Conservation (phyloP, 2,329 filamentous ascomycete species). For the Trichoderma sp. region DNA sequence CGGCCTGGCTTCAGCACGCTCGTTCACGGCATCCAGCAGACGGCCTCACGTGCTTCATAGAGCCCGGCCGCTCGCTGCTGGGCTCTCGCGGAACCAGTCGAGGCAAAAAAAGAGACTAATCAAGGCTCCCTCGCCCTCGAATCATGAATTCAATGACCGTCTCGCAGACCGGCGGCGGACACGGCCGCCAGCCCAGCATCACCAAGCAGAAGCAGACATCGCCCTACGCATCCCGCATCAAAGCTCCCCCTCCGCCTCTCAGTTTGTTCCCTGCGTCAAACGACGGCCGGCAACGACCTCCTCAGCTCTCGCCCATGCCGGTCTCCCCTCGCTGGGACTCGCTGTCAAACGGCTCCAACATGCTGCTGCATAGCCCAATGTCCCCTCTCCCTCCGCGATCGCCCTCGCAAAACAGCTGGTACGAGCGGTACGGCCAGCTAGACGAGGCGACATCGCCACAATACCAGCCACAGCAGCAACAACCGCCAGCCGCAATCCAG, state of each 20-base stretch:
- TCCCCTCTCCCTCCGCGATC: slow-evolving; percentile 17
- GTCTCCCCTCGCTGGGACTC: slow-evolving; percentile 47
- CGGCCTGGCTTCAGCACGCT: neutral
- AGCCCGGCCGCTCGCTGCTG: slow-evolving; percentile 24
- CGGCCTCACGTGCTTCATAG: slow-evolving; percentile 17
- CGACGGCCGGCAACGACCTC: slow-evolving; percentile 8
- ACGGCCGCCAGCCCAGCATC: slow-evolving; percentile 17
- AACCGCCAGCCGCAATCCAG: slow-evolving; percentile 6
- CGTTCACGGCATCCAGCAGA: neutral
- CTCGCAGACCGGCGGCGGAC: slow-evolving; percentile 20
- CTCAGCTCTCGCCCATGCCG: slow-evolving; percentile 35
- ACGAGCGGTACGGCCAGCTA: slow-evolving; percentile 18
- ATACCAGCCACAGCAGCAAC: slow-evolving; percentile 26
- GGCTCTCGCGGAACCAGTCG: slow-evolving; percentile 21
- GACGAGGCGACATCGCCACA: slow-evolving; percentile 23
- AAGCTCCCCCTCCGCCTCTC: slow-evolving; percentile 21
- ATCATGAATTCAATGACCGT: slow-evolving; percentile 25
- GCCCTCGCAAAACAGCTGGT: slow-evolving; percentile 18
- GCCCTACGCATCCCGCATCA: slow-evolving; percentile 26
- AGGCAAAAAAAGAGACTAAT: neutral
- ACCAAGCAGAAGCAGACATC: slow-evolving; percentile 25
- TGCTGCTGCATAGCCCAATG: slow-evolving; percentile 26
- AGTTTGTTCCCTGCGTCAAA: neutral
- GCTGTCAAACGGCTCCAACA: slow-evolving; percentile 30
- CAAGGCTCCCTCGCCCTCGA: neutral